Evolutionary conservation across 108 stramenopile species (phyloP).

Genomic region (Cylindrotheca fusiformis): DNA sequence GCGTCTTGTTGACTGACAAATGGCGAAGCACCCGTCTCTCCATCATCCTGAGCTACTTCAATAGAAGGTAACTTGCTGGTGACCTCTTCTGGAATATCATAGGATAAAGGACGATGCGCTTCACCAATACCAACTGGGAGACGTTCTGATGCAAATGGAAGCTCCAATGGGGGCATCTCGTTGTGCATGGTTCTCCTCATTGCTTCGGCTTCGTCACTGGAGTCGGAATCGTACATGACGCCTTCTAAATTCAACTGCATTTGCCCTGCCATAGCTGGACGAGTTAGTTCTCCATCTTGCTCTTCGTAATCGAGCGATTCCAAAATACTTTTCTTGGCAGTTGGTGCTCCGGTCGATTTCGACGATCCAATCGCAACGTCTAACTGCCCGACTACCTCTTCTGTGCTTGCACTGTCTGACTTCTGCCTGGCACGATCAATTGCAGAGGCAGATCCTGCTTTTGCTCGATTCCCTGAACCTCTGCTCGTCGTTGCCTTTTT

Average conservation of each 20-base stretch:
- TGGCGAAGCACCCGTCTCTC: not conserved
- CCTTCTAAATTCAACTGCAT: conserved; percentile 25
- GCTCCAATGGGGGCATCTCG: conserved; percentile 24
- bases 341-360: not conserved
- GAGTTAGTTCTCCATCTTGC: conserved; percentile 9
- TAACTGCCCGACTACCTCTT: conserved; percentile 77
- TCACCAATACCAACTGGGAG: conserved; percentile 2
- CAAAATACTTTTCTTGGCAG: conserved; percentile 1
- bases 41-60: not conserved
- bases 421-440: conserved; percentile 6
- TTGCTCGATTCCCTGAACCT: not conserved
- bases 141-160: conserved; percentile 17
- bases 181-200: conserved; percentile 11
- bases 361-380: conserved; percentile 53
- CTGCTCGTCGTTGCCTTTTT: conserved; percentile 18
- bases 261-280: conserved; percentile 26
- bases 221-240: conserved; percentile 80
- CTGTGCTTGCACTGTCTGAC: conserved; percentile 44
- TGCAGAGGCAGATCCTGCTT: conserved; percentile 8
- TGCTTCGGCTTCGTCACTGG: conserved; percentile 55
- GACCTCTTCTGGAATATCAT: not conserved
- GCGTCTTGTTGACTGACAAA: conserved; percentile 11
- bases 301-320: conserved; percentile 12
- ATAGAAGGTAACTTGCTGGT: too few relatives aligned
- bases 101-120: not conserved